These are phyloP conservation scores for Ormosia emarginata DNA, from an alignment of 306 rosid genomes.

Conservation along the genomic window DNA sequence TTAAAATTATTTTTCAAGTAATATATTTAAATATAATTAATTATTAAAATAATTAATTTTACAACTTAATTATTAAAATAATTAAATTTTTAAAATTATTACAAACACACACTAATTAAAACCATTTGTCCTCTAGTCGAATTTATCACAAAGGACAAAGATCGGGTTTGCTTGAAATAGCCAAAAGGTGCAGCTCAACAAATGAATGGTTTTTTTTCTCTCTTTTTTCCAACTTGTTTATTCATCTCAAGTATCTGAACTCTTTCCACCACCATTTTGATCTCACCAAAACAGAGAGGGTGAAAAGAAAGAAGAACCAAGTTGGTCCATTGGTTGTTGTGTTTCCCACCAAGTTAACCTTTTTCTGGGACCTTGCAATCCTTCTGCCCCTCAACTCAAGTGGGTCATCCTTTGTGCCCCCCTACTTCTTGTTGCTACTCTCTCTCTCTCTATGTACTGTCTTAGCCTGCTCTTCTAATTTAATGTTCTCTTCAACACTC, in stretches of 20 bases:
- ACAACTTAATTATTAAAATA: too few species aligned
- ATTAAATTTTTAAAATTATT: too few species aligned
- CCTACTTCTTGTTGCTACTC: slow-evolving; percentile 49
- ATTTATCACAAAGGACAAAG: slow-evolving; percentile 23
- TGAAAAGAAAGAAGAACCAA: background rate
- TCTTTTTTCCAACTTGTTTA: slow-evolving; percentile 27
- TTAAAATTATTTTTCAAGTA: too few species aligned
- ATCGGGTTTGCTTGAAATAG: slow-evolving; percentile 40
- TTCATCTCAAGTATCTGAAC: slow-evolving; percentile 30
- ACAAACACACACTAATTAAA: too few species aligned
- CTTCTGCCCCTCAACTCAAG: slow-evolving; percentile 44
- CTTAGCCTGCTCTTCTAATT: slow-evolving; percentile 31
- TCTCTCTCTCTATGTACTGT: slow-evolving; percentile 31
- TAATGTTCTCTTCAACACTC: slow-evolving; percentile 19
- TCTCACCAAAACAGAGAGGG: background rate
- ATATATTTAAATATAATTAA: too few species aligned
- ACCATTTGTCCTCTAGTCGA: slow-evolving; percentile 27
- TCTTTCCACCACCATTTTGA: slow-evolving; percentile 14
- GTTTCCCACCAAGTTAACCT: slow-evolving; percentile 64
- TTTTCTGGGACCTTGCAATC: slow-evolving; percentile 58
- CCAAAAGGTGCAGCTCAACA: slow-evolving; percentile 12
- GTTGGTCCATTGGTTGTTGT: slow-evolving; percentile 35
- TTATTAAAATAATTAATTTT: too few species aligned
- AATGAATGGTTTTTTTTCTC: background rate
- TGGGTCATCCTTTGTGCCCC: slow-evolving; percentile 81